Evolutionary conservation across 192 early-diverging fungal species (phyloP).

Genomic region (Piromyces finnis): DNA sequence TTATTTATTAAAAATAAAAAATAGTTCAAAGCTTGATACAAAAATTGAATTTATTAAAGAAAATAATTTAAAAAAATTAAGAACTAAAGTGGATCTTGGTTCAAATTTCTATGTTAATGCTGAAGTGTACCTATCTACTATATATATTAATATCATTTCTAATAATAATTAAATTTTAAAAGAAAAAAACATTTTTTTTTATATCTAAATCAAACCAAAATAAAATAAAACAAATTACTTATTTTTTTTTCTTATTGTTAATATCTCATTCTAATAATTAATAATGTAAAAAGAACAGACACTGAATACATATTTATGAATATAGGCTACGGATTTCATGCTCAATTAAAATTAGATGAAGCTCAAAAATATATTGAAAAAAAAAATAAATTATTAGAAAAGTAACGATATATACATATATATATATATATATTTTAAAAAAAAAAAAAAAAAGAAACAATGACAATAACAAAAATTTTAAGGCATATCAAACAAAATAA

Average conservation of each 20-base stretch:
- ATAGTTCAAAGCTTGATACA: background rate
- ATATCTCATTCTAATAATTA: too few species aligned
- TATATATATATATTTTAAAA: too few species aligned
- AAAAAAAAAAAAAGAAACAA: too few species aligned
- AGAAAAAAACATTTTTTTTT: too few species aligned
- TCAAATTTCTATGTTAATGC: background rate
- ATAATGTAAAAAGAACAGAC: background rate
- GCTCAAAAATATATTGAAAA: background rate
- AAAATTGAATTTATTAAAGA: background rate
- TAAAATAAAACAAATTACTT: too few species aligned
- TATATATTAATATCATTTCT: too few species aligned
- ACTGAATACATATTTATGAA: background rate
- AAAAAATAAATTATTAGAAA: background rate
- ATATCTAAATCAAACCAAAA: too few species aligned
- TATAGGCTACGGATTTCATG: background rate
- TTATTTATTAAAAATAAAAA: too few species aligned
- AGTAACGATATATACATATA: background rate
- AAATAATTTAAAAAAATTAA: background rate
- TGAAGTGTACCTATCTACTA: background rate
- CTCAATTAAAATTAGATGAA: background rate
- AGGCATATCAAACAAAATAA: too few species aligned
- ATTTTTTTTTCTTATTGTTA: too few species aligned
- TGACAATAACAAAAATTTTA: too few species aligned
- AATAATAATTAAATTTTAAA: too few species aligned
- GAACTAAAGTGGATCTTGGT: background rate